phyloP scores from a whole-genome alignment of 495 filamentous ascomycete genomes.

The Aspergillus sparsus region DNA sequence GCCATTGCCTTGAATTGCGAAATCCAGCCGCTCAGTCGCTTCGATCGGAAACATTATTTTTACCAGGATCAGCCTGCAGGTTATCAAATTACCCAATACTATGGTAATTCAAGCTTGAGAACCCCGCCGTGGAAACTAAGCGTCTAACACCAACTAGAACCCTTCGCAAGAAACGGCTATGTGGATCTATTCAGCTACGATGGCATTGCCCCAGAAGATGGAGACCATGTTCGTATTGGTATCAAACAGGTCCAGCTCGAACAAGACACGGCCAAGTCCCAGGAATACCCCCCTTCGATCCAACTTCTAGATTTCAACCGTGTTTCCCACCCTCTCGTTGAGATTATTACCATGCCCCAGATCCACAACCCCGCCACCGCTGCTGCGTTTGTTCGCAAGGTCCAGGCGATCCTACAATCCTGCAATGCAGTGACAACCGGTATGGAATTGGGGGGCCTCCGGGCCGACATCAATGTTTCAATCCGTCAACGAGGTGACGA shows the following conservation, averaged over 20 bases:
- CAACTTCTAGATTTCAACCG: conserved; percentile 93
- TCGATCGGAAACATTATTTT: conserved; percentile 98
- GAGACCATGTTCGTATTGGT: conserved; percentile 64
- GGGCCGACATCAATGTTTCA: conserved; percentile 96
- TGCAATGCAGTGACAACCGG: conserved; percentile 82
- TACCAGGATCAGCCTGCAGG: conserved; percentile 96
- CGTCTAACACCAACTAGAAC: conserved; percentile 48
- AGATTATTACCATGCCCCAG: conserved; percentile 89
- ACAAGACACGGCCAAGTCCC: conserved; percentile 95
- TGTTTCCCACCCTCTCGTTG: conserved; percentile 84
- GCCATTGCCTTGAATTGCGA: conserved; percentile 81
- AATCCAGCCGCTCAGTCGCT: conserved; percentile 72
- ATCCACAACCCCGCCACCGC: conserved; percentile 85
- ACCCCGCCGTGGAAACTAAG: too few relatives aligned
- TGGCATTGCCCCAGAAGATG: conserved; percentile 72
- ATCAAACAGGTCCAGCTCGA: conserved; percentile 96
- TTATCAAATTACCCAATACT: conserved; percentile 98
- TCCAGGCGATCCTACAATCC: conserved; percentile 77
- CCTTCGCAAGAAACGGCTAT: conserved; percentile 76
- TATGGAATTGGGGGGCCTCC: conserved; percentile 89
- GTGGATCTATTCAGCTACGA: conserved; percentile 73
- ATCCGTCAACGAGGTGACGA: conserved; percentile 57
- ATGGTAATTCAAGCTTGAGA: conserved; percentile 45
- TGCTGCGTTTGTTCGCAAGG: conserved; percentile 82
- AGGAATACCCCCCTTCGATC: conserved; percentile 68